Evolutionary conservation across 2,329 filamentous ascomycete genomes (phyloP).

Genomic region (Aulographum hederae): DNA sequence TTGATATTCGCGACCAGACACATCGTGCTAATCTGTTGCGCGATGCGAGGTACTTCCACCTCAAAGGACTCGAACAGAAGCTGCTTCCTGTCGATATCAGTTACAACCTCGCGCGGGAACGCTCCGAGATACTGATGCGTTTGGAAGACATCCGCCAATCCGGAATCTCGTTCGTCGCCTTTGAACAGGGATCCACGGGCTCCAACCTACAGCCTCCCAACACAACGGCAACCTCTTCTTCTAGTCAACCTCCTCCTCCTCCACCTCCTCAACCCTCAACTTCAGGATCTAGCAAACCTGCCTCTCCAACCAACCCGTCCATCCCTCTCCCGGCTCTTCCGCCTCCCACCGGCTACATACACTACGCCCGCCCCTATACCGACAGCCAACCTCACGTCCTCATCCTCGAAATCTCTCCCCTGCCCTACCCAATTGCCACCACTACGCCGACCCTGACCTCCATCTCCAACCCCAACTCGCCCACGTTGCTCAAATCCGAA

Average conservation of each 20-base stretch:
- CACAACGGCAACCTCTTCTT: not conserved
- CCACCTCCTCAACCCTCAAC: too few relatives aligned
- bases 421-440: too few relatives aligned
- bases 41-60: slow-evolving; percentile 84
- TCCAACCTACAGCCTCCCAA: not conserved
- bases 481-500: too few relatives aligned
- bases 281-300: too few relatives aligned
- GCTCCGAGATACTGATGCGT: slow-evolving; percentile 59
- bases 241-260: not conserved
- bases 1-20: slow-evolving; percentile 55
- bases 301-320: slow-evolving; percentile 7
- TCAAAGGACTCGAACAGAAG: slow-evolving; percentile 78
- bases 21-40: slow-evolving; percentile 64
- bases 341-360: slow-evolving; percentile 36
- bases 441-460: slow-evolving; percentile 43
- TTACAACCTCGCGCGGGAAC: slow-evolving; percentile 51
- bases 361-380: slow-evolving; percentile 73
- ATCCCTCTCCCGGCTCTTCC: too few relatives aligned
- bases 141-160: slow-evolving; percentile 80
- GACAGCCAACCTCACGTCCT: slow-evolving; percentile 58
- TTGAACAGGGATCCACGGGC: slow-evolving; percentile 5
- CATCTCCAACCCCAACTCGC: too few relatives aligned
- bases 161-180: slow-evolving; percentile 45
- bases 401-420: slow-evolving; percentile 51
- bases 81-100: slow-evolving; percentile 60